phyloP scores from a whole-genome alignment of 1,284 basidiomycete genomes.

The Naganishia albida region DNA sequence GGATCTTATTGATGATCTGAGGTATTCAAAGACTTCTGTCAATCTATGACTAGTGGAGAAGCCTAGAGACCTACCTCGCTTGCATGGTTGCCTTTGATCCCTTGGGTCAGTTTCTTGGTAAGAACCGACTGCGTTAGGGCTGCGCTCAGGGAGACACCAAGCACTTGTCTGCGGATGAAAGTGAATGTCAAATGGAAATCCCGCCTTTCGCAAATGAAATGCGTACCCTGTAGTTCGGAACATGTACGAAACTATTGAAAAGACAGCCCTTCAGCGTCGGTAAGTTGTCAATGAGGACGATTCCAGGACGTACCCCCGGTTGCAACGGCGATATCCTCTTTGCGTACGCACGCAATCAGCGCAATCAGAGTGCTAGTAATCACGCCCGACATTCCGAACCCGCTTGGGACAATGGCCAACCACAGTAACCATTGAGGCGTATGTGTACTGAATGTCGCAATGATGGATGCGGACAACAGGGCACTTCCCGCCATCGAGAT shows the following conservation, averaged over 20 bases:
- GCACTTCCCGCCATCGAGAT: conserved; percentile 37
- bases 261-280: neutral
- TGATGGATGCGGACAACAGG: conserved; percentile 36
- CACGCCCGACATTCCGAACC: conserved; percentile 76
- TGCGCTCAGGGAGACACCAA: conserved; percentile 81
- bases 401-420: conserved; percentile 73
- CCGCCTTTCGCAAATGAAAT: neutral
- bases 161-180: conserved; percentile 65
- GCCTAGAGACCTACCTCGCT: conserved; percentile 60
- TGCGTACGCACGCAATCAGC: conserved; percentile 76
- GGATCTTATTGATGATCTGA: conserved; percentile 58
- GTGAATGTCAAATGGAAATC: neutral
- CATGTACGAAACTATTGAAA: conserved; percentile 74
- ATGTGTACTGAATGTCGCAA: conserved; percentile 44
- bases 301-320: conserved; percentile 70
- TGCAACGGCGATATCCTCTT: conserved; percentile 80
- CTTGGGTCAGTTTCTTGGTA: conserved; percentile 64
- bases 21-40: too few relatives aligned
- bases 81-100: conserved; percentile 73
- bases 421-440: conserved; percentile 63
- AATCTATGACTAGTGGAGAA: conserved; percentile 11
- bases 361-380: conserved; percentile 71
- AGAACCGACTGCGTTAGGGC: conserved; percentile 76
- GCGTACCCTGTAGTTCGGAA: conserved; percentile 71
- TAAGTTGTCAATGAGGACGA: neutral